Conservation (phyloP, 2,329 filamentous ascomycete genomes). For the Penicillium sp. region DNA sequence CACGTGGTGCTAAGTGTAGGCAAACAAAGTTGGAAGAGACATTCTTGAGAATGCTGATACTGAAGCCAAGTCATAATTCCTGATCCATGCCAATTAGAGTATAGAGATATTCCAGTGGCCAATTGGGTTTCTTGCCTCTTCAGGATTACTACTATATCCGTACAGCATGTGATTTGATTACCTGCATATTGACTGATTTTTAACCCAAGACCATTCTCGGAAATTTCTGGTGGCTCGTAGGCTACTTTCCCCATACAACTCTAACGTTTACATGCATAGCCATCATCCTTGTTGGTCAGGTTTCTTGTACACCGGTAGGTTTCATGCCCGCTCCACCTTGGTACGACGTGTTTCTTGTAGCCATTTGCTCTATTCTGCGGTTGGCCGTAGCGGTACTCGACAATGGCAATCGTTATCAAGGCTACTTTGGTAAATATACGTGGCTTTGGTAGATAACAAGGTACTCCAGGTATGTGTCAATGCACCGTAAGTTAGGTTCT, state of each 20-base stretch:
- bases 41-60: not conserved
- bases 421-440: not conserved
- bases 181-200: not conserved
- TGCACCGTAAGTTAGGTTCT: not conserved
- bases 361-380: constrained; percentile 1
- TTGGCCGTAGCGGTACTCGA: constrained; percentile 1
- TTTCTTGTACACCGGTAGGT: not conserved
- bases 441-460: not conserved
- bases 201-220: not conserved
- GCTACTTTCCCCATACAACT: not conserved
- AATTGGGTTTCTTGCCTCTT: not conserved
- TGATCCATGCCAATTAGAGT: no score
- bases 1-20: not conserved
- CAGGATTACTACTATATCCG: not conserved
- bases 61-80: not conserved
- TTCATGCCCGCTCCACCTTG: not conserved
- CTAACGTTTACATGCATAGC: not conserved
- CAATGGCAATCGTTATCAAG: not conserved
- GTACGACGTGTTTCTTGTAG: constrained; percentile 1
- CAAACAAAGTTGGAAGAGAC: not conserved
- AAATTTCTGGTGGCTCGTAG: not conserved
- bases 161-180: not conserved
- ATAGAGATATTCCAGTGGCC: no score
- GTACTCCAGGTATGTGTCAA: not conserved
- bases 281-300: not conserved